Percentiles rank a stretch among this genome's conserved stretches.
These are phyloP conservation scores for Megacollybia marginata DNA, from an alignment of 768 basidiomycete genomes.

Conservation along the genomic window DNA sequence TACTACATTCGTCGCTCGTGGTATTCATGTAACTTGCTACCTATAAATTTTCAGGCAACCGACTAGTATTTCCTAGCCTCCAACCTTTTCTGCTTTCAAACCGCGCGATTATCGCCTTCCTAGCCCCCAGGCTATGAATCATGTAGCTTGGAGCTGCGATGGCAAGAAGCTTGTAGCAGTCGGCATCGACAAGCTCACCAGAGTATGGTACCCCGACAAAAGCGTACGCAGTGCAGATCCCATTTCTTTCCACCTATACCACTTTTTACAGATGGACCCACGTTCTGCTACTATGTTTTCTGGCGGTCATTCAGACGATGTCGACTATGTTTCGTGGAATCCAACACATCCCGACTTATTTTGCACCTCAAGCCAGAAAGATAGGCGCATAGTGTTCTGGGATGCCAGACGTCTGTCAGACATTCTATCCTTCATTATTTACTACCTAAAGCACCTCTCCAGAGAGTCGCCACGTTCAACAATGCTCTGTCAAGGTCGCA, in stretches of 20 bases:
- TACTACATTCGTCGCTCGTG: conserved; percentile 61
- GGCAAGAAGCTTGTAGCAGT: conserved; percentile 77
- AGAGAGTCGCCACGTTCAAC: conserved; percentile 70
- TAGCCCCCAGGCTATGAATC: conserved; percentile 59
- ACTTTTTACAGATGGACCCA: conserved; percentile 50
- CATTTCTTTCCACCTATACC: not conserved
- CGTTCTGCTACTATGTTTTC: conserved; percentile 58
- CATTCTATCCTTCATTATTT: not conserved
- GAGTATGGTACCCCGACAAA: conserved; percentile 76
- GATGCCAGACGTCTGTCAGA: conserved; percentile 65
- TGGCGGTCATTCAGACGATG: conserved; percentile 70
- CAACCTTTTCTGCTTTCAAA: conserved; percentile 74
- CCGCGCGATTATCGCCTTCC: conserved; percentile 67
- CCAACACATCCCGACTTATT: conserved; percentile 80
- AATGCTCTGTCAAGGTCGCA: conserved; percentile 46
- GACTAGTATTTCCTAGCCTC: conserved; percentile 39
- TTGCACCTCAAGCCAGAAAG: conserved; percentile 72
- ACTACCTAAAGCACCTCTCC: conserved; percentile 2
- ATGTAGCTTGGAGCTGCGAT: conserved; percentile 81
- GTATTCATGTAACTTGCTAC: conserved; percentile 57
- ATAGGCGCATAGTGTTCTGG: conserved; percentile 74
- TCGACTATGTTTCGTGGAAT: conserved; percentile 82
- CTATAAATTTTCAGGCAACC: conserved; percentile 5
- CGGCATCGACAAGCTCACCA: conserved; percentile 69
- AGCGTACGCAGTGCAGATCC: conserved; percentile 39